These are phyloP conservation scores for Ogataea angusta DNA, from an alignment of 805 yeast genomes.

Conservation along the genomic window DNA sequence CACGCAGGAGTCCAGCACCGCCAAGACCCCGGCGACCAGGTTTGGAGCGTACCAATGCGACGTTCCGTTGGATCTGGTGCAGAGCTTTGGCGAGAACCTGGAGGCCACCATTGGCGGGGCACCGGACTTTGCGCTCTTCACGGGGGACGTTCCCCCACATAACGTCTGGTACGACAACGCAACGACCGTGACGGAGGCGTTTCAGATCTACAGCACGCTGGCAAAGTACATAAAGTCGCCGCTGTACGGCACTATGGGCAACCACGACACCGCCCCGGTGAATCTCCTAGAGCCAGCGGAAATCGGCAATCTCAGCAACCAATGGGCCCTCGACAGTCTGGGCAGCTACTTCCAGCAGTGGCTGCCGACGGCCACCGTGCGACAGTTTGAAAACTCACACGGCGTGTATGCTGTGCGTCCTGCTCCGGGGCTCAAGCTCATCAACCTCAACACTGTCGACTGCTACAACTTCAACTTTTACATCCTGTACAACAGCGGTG, in stretches of 20 bases:
- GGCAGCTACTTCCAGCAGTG: constrained; percentile 1
- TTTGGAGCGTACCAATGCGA: constrained; percentile 1
- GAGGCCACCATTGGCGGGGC: neutral
- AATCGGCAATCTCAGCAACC: neutral
- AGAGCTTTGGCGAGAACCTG: constrained; percentile 1
- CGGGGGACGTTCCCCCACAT: constrained; percentile 1
- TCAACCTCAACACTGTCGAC: constrained; percentile 1
- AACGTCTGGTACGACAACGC: constrained; percentile 3
- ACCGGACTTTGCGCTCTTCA: constrained; percentile 1
- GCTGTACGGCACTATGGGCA: neutral
- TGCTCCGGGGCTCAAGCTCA: constrained; percentile 2
- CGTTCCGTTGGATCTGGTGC: neutral
- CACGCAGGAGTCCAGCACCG: neutral
- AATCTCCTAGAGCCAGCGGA: neutral
- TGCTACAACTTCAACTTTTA: constrained; percentile 2
- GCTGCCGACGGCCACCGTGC: neutral
- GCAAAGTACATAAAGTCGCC: neutral
- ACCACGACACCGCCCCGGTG: constrained; percentile 3
- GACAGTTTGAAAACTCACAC: neutral
- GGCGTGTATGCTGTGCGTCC: constrained; percentile 1
- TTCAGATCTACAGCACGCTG: neutral
- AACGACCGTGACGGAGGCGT: constrained; percentile 1
- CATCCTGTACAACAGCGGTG: neutral
- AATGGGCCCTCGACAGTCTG: neutral
- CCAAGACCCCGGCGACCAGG: neutral